These are phyloP conservation scores for Houttuynia cordata DNA, from an alignment of 164 flowering plant genomes.

Conservation along the genomic window DNA sequence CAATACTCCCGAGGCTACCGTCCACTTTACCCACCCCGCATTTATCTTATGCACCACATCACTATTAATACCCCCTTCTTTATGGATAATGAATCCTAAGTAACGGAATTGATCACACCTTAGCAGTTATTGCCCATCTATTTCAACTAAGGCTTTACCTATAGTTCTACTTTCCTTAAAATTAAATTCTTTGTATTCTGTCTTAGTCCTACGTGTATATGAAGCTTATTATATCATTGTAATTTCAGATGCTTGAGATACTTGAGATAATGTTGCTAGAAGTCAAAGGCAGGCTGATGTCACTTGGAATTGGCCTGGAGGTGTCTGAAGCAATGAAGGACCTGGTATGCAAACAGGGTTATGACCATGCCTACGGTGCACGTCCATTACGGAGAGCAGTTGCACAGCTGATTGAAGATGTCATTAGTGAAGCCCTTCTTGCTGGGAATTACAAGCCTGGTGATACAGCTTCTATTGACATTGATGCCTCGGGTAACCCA, in stretches of 20 bases:
- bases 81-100: too few relatives aligned
- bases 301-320: constrained; percentile 52
- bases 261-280: constrained; percentile 53
- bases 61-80: too few relatives aligned
- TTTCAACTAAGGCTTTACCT: too few relatives aligned
- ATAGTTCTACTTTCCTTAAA: too few relatives aligned
- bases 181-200: too few relatives aligned
- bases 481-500: constrained; percentile 66
- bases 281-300: constrained; percentile 46
- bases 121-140: too few relatives aligned
- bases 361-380: constrained; percentile 2
- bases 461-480: constrained; percentile 49
- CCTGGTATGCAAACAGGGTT: constrained; percentile 57
- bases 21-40: too few relatives aligned
- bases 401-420: constrained; percentile 53
- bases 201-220: too few relatives aligned
- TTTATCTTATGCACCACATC: too few relatives aligned
- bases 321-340: constrained; percentile 55
- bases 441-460: constrained; percentile 52
- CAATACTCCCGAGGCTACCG: too few relatives aligned
- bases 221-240: not conserved
- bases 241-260: constrained; percentile 65
- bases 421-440: constrained; percentile 64
- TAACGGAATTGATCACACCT: too few relatives aligned
- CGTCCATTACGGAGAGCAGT: constrained; percentile 75